Conservation (phyloP, 768 basidiomycete genomes). For the Boletus coccyginus region DNA sequence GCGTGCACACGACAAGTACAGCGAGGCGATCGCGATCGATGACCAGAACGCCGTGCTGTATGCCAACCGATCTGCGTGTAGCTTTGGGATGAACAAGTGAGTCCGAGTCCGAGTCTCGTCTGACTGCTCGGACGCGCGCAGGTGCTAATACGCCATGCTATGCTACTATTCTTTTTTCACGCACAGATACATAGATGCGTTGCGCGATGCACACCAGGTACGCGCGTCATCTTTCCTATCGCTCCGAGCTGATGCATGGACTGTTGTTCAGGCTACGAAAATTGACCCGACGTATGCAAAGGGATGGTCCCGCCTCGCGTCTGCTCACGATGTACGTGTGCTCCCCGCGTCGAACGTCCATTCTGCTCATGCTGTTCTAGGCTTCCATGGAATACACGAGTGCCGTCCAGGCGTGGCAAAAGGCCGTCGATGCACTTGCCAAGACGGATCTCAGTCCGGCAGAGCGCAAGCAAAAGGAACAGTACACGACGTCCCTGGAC, state of each 20-base stretch:
- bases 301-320: conserved; percentile 1
- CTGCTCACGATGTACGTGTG: background rate
- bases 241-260: background rate
- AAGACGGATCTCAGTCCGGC: background rate
- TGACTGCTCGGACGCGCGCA: background rate
- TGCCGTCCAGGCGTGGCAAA: background rate
- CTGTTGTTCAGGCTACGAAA: background rate
- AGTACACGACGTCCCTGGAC: background rate
- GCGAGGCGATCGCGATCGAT: conserved; percentile 2
- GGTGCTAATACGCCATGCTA: too few relatives aligned
- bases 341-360: too few relatives aligned
- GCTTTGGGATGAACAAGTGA: background rate
- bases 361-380: background rate
- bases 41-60: background rate
- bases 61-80: background rate
- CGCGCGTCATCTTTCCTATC: background rate
- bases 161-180: too few relatives aligned
- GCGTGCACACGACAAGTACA: background rate
- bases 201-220: background rate
- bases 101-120: too few relatives aligned
- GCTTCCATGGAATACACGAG: background rate
- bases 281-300: background rate
- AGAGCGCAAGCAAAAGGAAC: background rate
- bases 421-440: background rate
- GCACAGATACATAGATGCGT: background rate